Evolutionary conservation across 2,329 filamentous ascomycete species (phyloP).

Genomic region (Cordyceps cateniannulata): DNA sequence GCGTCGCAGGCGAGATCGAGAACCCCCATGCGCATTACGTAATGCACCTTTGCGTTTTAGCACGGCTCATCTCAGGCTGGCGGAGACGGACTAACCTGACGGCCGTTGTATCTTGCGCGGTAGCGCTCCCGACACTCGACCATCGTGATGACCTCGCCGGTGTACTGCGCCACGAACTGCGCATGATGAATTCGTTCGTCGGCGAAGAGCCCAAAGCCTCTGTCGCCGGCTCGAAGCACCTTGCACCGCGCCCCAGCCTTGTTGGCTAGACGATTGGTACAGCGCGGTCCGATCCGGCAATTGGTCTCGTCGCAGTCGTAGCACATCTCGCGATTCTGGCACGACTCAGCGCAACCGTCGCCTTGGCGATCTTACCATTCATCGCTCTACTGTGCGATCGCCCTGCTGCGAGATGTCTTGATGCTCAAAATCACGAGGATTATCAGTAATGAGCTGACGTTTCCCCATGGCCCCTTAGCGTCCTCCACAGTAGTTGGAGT

Average conservation of each 20-base stretch:
- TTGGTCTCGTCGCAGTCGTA: not conserved
- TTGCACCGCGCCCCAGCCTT: not conserved
- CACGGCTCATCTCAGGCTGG: too few species aligned
- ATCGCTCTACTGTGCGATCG: too few species aligned
- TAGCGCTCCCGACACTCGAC: not conserved
- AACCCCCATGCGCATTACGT: not conserved
- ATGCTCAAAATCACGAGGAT: too few species aligned
- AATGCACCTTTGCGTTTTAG: not conserved
- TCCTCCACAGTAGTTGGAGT: too few species aligned
- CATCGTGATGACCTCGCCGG: not conserved
- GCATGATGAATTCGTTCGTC: not conserved
- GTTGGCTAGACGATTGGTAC: not conserved
- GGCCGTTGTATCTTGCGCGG: too few species aligned
- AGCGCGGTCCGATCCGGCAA: not conserved
- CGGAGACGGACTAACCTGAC: too few species aligned
- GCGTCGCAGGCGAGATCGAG: not conserved
- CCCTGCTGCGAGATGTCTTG: too few species aligned
- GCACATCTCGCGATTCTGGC: not conserved
- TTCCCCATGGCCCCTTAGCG: too few species aligned
- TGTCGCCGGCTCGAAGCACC: not conserved
- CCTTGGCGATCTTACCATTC: not conserved
- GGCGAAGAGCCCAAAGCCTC: not conserved
- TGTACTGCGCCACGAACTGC: not conserved
- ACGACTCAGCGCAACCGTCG: not conserved
- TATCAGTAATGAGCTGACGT: too few species aligned